A percentile compares a stretch with the other conserved stretches of the same genome.
Conservation (phyloP, 495 filamentous ascomycete species). For the Daldinia grandis region DNA sequence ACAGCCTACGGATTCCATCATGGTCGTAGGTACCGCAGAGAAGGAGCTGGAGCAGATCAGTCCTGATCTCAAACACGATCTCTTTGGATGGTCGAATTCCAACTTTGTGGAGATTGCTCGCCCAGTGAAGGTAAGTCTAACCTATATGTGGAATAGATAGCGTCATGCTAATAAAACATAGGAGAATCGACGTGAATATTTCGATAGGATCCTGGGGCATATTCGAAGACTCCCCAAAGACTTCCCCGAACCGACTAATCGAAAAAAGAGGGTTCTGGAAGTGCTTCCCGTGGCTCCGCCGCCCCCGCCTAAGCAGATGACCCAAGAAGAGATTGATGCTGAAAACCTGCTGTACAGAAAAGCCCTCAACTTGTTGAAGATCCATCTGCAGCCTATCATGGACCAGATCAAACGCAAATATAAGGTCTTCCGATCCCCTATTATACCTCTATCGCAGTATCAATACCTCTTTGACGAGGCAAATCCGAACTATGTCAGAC, state of each 20-base stretch:
- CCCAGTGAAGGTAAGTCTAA: slow-evolving; percentile 64
- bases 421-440: slow-evolving; percentile 80
- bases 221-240: slow-evolving; percentile 79
- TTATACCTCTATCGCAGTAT: slow-evolving; percentile 76
- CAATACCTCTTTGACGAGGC: slow-evolving; percentile 82
- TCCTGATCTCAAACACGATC: slow-evolving; percentile 68
- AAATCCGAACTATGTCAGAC: slow-evolving; percentile 79
- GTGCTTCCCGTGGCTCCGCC: slow-evolving; percentile 77
- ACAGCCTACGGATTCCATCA: slow-evolving; percentile 84
- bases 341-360: slow-evolving; percentile 83
- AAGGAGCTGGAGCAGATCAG: slow-evolving; percentile 61
- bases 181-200: slow-evolving; percentile 77
- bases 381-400: slow-evolving; percentile 90
- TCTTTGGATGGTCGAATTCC: slow-evolving; percentile 85
- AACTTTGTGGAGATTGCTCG: slow-evolving; percentile 74
- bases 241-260: slow-evolving; percentile 84
- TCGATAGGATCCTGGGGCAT: slow-evolving; percentile 73
- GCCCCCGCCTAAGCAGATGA: slow-evolving; percentile 66
- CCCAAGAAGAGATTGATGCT: slow-evolving; percentile 79
- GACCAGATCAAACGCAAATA: slow-evolving; percentile 88
- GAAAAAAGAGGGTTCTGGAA: slow-evolving; percentile 84
- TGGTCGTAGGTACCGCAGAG: slow-evolving; percentile 85
- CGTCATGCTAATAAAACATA: slow-evolving; percentile 50
- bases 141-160: neutral
- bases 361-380: slow-evolving; percentile 82